A percentile compares a stretch with the other conserved stretches of the same genome.
Conservation (phyloP, 148 eudicot genomes). For the Cornus suecica region DNA sequence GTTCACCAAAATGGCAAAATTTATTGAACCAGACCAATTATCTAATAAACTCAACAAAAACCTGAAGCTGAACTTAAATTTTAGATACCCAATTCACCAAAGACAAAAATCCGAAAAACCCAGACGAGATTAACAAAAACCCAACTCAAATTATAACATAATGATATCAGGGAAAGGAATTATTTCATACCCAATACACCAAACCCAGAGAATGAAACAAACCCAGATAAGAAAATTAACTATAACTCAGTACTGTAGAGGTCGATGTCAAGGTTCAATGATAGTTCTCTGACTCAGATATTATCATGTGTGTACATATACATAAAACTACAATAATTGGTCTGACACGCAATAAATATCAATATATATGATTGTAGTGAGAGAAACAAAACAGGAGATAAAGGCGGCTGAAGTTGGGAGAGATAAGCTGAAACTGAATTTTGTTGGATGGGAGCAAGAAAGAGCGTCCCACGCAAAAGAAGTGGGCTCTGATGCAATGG, state of each 20-base stretch:
- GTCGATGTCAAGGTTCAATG: background rate
- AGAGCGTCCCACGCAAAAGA: background rate
- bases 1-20: background rate
- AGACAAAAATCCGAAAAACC: background rate
- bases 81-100: background rate
- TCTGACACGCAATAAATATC: background rate
- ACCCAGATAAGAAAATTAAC: background rate
- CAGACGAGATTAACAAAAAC: background rate
- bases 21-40: background rate
- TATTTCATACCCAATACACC: background rate
- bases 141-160: background rate
- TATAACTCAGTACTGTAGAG: background rate
- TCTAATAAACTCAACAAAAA: background rate
- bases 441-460: background rate
- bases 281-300: background rate
- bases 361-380: background rate
- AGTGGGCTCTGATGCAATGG: background rate
- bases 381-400: background rate
- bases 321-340: background rate
- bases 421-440: background rate
- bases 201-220: background rate
- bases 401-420: background rate
- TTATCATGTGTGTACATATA: background rate
- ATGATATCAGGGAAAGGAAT: background rate
- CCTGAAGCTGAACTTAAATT: background rate